phyloP scores from a whole-genome alignment of 2,329 filamentous ascomycete species.

The Periglandula ipomoeae region DNA sequence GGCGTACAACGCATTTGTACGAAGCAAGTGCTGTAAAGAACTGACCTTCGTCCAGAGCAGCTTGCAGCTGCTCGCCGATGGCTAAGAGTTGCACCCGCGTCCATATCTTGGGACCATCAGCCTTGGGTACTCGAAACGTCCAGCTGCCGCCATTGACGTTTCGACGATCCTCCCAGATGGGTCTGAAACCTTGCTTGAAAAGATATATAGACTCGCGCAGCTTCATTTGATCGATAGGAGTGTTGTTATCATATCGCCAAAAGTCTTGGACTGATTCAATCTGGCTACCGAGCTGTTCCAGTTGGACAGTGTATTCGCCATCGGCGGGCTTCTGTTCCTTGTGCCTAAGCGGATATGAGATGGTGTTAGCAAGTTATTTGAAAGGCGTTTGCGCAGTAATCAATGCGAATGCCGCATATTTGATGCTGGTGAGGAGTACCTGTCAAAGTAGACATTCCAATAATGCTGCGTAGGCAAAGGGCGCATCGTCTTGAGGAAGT shows the following conservation, averaged over 20 bases:
- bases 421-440: too few relatives aligned
- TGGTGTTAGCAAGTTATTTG: not conserved
- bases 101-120: constrained; percentile 65
- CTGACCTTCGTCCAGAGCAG: constrained; percentile 60
- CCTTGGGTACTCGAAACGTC: constrained; percentile 85
- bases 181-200: constrained; percentile 69
- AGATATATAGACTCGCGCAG: constrained; percentile 71
- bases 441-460: constrained; percentile 64
- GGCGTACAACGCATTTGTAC: too few relatives aligned
- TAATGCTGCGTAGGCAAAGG: constrained; percentile 71
- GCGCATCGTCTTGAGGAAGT: constrained; percentile 67
- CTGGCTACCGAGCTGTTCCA: constrained; percentile 53
- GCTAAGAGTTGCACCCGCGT: constrained; percentile 73
- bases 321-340: constrained; percentile 36
- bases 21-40: too few relatives aligned
- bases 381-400: too few relatives aligned
- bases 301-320: constrained; percentile 41
- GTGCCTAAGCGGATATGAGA: constrained; percentile 15
- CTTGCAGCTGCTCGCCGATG: constrained; percentile 72
- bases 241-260: constrained; percentile 76
- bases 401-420: too few relatives aligned
- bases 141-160: constrained; percentile 81
- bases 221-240: constrained; percentile 65
- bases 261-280: constrained; percentile 80
- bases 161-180: constrained; percentile 77